phyloP scores from a whole-genome alignment of 805 yeast genomes.

The Spencermartinsiella europaea region DNA sequence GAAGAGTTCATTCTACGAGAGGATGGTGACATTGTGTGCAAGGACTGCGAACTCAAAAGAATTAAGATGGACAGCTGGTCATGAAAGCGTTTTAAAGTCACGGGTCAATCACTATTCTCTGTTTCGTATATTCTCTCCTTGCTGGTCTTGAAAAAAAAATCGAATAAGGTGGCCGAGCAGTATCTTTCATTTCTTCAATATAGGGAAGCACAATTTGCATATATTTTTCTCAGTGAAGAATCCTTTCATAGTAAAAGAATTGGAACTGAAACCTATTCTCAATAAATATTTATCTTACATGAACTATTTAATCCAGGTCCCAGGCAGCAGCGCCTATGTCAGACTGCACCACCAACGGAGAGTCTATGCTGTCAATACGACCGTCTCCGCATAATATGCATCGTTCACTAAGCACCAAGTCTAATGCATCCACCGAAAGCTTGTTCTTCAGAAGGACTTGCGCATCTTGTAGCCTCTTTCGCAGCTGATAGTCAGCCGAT shows the following conservation, averaged over 20 bases:
- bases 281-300: no score
- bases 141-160: no score
- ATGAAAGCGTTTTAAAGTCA: no score
- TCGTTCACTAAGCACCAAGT: slow-evolving; percentile 52
- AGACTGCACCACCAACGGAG: slow-evolving; percentile 39
- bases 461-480: slow-evolving; percentile 54
- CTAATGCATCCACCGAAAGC: slow-evolving; percentile 29
- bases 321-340: neutral
- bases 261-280: no score
- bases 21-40: slow-evolving; percentile 30
- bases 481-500: slow-evolving; percentile 62
- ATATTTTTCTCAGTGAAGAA: no score
- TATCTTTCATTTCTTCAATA: no score
- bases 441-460: slow-evolving; percentile 32
- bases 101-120: no score
- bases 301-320: neutral
- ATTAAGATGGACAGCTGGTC: slow-evolving; percentile 23
- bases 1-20: slow-evolving; percentile 29
- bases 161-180: no score
- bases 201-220: no score
- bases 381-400: slow-evolving; percentile 80
- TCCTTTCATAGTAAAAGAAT: no score
- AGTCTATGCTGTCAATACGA: slow-evolving; percentile 66
- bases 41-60: slow-evolving; percentile 22
- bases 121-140: no score